phyloP scores from a whole-genome alignment of 2,329 filamentous ascomycete genomes.

The Nemania sp. region DNA sequence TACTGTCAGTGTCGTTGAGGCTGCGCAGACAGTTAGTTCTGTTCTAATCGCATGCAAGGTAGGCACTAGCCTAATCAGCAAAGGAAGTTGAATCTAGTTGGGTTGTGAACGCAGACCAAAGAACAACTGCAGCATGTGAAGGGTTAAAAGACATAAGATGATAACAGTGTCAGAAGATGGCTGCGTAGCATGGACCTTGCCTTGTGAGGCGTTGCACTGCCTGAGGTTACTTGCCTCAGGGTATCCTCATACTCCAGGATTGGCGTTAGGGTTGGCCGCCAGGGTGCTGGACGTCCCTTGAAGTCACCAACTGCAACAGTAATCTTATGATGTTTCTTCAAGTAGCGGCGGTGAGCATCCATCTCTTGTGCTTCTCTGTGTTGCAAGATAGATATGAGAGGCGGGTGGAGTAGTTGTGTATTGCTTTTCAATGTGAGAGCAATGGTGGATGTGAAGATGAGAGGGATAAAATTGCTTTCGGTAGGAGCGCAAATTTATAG shows the following conservation, averaged over 20 bases:
- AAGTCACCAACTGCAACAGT: background rate
- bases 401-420: background rate
- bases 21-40: conserved; percentile 13
- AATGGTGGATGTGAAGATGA: background rate
- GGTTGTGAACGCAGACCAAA: background rate
- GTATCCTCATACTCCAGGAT: conserved; percentile 11
- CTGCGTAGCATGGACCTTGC: background rate
- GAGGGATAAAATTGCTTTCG: conserved; percentile 9
- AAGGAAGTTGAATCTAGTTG: background rate
- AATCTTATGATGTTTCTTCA: background rate
- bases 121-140: background rate
- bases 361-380: too few species aligned
- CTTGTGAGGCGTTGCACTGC: background rate
- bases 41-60: background rate
- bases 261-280: background rate
- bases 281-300: background rate
- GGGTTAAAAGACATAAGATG: background rate
- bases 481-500: background rate
- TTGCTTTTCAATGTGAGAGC: background rate
- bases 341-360: background rate
- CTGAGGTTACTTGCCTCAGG: conserved; percentile 20
- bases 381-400: background rate
- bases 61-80: background rate
- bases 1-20: conserved; percentile 4
- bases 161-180: background rate